A percentile compares a stretch with the other conserved stretches of the same genome.
Conservation (phyloP, 495 filamentous ascomycete genomes). For the Lepraria neglecta region DNA sequence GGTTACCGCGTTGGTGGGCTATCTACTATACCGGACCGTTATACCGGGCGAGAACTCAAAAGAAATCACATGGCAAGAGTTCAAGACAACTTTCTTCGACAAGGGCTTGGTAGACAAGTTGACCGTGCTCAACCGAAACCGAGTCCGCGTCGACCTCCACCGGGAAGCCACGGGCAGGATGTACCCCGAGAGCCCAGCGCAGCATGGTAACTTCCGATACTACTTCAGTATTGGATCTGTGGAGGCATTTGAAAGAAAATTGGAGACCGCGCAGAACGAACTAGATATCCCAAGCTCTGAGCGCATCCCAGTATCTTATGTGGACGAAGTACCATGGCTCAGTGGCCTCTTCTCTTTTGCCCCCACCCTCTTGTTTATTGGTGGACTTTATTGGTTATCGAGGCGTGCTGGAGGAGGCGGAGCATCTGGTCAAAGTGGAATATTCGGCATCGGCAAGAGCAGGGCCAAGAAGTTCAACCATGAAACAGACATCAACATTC, state of each 20-base stretch:
- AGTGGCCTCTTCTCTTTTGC: slow-evolving; percentile 63
- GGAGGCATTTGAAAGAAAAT: slow-evolving; percentile 78
- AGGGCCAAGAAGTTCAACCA: slow-evolving; percentile 95
- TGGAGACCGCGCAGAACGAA: slow-evolving; percentile 83
- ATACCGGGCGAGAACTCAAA: slow-evolving; percentile 59
- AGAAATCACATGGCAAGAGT: slow-evolving; percentile 97
- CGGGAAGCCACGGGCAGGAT: slow-evolving; percentile 67
- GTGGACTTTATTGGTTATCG: slow-evolving; percentile 64
- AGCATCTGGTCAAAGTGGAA: slow-evolving; percentile 63
- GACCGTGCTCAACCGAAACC: slow-evolving; percentile 64
- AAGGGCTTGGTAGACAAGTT: slow-evolving; percentile 94
- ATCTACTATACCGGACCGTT: slow-evolving; percentile 54
- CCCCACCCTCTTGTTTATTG: slow-evolving; percentile 81
- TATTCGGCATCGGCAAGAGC: slow-evolving; percentile 93
- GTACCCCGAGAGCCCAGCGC: slow-evolving; percentile 76
- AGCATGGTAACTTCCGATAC: slow-evolving; percentile 67
- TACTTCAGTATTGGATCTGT: slow-evolving; percentile 95
- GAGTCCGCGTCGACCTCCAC: slow-evolving; percentile 78
- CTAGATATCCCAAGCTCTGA: slow-evolving; percentile 76
- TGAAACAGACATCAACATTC: slow-evolving; percentile 89
- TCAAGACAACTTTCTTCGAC: slow-evolving; percentile 84
- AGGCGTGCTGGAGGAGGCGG: slow-evolving; percentile 58
- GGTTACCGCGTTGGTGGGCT: slow-evolving; percentile 53
- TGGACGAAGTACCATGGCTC: slow-evolving; percentile 62
- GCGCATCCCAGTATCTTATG: slow-evolving; percentile 85